These are phyloP conservation scores for Thuja plicata DNA, from an alignment of 83 land plant genomes.

Conservation along the genomic window DNA sequence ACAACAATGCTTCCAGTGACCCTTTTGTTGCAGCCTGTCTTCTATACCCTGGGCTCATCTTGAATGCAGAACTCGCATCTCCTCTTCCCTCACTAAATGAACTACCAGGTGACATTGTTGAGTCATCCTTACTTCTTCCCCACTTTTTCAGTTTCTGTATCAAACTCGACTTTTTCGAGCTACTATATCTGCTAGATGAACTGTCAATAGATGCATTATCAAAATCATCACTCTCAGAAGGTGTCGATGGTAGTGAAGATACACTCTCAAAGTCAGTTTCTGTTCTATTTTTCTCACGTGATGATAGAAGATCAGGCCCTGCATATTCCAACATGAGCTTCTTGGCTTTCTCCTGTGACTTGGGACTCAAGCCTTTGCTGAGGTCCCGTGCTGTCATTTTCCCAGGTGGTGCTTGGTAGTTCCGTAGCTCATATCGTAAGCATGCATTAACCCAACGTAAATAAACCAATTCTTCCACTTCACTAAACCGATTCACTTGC, in stretches of 20 bases:
- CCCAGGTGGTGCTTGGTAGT: conserved; percentile 76
- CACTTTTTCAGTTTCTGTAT: conserved; percentile 87
- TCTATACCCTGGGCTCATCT: conserved; percentile 26
- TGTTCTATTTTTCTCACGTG: conserved; percentile 46
- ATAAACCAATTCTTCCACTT: conserved; percentile 97
- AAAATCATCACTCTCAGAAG: conserved; percentile 75
- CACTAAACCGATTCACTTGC: conserved; percentile 92
- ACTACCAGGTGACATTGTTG: conserved; percentile 55
- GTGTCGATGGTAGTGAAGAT: conserved; percentile 67
- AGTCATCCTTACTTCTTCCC: conserved; percentile 86
- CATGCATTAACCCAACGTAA: conserved; percentile 99
- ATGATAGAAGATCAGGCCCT: conserved; percentile 65
- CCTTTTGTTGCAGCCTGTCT: conserved; percentile 48
- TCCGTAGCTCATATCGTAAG: conserved; percentile 87
- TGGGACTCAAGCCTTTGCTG: conserved; percentile 87
- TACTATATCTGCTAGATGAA: conserved; percentile 48
- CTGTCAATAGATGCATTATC: conserved; percentile 79
- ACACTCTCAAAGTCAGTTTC: conserved; percentile 84
- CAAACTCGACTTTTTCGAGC: conserved; percentile 70
- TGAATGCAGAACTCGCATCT: conserved; percentile 40
- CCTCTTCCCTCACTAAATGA: conserved; percentile 33
- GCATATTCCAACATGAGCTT: conserved; percentile 88
- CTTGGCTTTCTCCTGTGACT: conserved; percentile 91
- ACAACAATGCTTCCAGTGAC: conserved; percentile 79
- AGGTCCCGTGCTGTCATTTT: conserved; percentile 84